phyloP scores from a whole-genome alignment of 176 grass and related monocot species.

The Coix lacrymajobi region DNA sequence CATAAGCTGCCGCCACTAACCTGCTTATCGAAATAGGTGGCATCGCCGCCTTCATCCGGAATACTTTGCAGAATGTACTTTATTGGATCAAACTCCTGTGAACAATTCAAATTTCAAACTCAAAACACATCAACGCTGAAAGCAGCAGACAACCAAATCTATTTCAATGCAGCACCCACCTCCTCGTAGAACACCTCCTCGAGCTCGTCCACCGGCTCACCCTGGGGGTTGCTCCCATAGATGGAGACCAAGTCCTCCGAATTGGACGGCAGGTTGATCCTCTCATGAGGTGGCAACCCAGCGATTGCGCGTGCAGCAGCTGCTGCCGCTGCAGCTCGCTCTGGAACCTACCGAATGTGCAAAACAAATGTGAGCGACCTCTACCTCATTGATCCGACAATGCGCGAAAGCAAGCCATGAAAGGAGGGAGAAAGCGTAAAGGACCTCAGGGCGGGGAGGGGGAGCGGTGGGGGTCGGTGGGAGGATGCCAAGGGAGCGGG shows the following conservation, averaged over 20 bases:
- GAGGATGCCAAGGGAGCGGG: conserved; percentile 78
- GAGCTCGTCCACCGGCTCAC: conserved; percentile 54
- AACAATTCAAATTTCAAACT: conserved; percentile 12
- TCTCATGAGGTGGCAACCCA: conserved; percentile 68
- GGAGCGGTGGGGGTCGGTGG: conserved; percentile 29
- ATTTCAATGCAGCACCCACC: conserved; percentile 49
- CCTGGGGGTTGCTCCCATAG: conserved; percentile 63
- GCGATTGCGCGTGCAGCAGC: conserved; percentile 78
- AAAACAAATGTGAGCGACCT: neutral
- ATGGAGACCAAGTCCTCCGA: conserved; percentile 76
- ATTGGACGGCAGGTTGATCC: conserved; percentile 65
- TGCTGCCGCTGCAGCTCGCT: conserved; percentile 74
- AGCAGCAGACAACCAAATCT: neutral
- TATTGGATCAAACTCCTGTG: conserved; percentile 92
- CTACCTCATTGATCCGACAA: conserved; percentile 4
- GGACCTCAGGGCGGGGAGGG: conserved; percentile 61
- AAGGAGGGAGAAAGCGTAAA: neutral
- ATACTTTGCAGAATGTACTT: conserved; percentile 78
- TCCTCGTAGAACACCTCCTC: conserved; percentile 91
- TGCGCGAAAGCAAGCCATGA: neutral
- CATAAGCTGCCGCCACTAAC: conserved; percentile 32
- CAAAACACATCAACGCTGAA: neutral
- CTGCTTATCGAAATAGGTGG: conserved; percentile 93
- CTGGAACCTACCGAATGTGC: conserved; percentile 66
- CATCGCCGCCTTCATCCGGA: conserved; percentile 55